phyloP scores from a whole-genome alignment of 2,329 filamentous ascomycete species.

The Penicillium crustosum region DNA sequence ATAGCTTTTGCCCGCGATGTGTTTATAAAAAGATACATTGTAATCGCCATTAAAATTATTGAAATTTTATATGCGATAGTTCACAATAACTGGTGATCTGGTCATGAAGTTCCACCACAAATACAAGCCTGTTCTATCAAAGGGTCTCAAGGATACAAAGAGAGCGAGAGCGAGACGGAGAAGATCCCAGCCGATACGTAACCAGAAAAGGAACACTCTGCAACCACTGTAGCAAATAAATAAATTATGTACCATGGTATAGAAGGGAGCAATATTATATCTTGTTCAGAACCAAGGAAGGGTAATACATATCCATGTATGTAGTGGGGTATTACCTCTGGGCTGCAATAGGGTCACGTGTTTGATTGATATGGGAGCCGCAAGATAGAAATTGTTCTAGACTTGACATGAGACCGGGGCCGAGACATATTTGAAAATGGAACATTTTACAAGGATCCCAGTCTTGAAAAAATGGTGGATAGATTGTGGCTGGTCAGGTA shows the following conservation, averaged over 20 bases:
- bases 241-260: not conserved
- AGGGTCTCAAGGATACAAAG: not conserved
- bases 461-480: constrained; percentile 12
- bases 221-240: too few relatives aligned
- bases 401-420: not conserved
- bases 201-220: not conserved
- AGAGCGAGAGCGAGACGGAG: not conserved
- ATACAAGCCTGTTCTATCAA: not conserved
- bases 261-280: not conserved
- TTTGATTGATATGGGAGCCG: too few relatives aligned
- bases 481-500: constrained; percentile 12
- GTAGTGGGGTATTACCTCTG: too few relatives aligned
- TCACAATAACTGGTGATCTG: not conserved
- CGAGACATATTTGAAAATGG: not conserved
- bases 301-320: not conserved
- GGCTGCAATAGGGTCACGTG: not conserved
- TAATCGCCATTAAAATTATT: not conserved
- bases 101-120: not conserved
- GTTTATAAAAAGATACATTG: too few relatives aligned
- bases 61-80: not conserved
- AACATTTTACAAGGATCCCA: not conserved
- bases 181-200: not conserved
- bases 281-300: not conserved
- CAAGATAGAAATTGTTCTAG: too few relatives aligned
- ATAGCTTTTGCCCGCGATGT: not conserved